Percentiles rank a stretch among this genome's conserved stretches.
These are phyloP conservation scores for Solanum infundibuliforme DNA, from an alignment of 257 asterid genomes.

Conservation along the genomic window DNA sequence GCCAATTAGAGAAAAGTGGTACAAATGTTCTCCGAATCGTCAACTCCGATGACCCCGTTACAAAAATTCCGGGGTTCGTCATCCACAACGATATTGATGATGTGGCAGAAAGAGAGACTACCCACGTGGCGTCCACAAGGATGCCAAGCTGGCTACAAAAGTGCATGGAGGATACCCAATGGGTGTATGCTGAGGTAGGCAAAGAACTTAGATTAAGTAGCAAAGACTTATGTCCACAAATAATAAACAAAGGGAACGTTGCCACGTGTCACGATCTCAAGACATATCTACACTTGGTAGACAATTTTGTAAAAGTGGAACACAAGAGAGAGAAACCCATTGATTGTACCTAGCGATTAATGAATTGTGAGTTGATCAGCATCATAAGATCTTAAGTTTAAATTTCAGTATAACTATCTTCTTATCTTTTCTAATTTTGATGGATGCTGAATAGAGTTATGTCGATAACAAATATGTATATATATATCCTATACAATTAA, in stretches of 20 bases:
- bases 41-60: slow-evolving; percentile 64
- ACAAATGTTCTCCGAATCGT: slow-evolving; percentile 64
- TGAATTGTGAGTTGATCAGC: background rate
- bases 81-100: background rate
- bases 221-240: slow-evolving; percentile 30
- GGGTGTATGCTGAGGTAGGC: slow-evolving; percentile 86
- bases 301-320: background rate
- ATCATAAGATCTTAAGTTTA: background rate
- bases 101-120: background rate
- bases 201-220: slow-evolving; percentile 65
- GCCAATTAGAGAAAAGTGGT: slow-evolving; percentile 42
- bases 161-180: slow-evolving; percentile 47
- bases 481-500: no score
- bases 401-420: background rate
- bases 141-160: slow-evolving; percentile 44
- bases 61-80: slow-evolving; percentile 76
- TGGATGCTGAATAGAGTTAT: background rate
- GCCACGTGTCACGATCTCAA: slow-evolving; percentile 61
- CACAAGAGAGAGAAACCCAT: background rate
- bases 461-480: no score
- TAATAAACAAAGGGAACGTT: slow-evolving; percentile 25
- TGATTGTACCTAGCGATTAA: background rate
- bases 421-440: fast-evolving
- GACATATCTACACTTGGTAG: background rate
- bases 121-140: background rate